A percentile compares a stretch with the other conserved stretches of the same genome.
phyloP scores from a whole-genome alignment of 2,329 filamentous ascomycete genomes.

The Paraphaeosphaeria minitans region DNA sequence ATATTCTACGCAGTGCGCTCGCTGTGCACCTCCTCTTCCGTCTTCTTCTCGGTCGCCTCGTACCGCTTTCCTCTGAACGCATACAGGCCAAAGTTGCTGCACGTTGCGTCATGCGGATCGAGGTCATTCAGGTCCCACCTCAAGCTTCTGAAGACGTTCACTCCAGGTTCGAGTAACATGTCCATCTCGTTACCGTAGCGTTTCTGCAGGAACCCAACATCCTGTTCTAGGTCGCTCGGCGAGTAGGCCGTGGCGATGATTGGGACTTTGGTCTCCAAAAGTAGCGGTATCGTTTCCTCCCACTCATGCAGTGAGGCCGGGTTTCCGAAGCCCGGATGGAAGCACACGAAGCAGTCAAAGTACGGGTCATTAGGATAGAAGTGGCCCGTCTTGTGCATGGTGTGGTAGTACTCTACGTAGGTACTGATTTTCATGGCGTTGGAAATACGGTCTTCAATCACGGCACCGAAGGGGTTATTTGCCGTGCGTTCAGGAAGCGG shows the following conservation, averaged over 20 bases:
- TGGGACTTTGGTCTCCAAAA: constrained; percentile 94
- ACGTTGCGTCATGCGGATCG: constrained; percentile 91
- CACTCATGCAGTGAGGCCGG: constrained; percentile 93
- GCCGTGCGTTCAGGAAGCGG: constrained; percentile 85
- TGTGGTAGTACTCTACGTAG: constrained; percentile 98
- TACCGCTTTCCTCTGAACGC: constrained; percentile 97
- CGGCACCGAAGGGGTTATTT: constrained; percentile 87
- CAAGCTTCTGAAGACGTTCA: constrained; percentile 92
- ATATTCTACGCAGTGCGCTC: constrained; percentile 34
- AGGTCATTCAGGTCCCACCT: constrained; percentile 97
- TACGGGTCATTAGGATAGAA: constrained; percentile 97
- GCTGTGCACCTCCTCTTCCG: constrained; percentile 40
- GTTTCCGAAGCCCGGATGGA: constrained; percentile 95
- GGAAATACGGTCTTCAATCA: constrained; percentile 89
- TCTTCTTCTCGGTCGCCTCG: constrained; percentile 65
- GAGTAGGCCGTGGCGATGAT: constrained; percentile 96
- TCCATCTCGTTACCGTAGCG: constrained; percentile 91
- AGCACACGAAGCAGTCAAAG: constrained; percentile 96
- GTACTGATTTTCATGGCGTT: constrained; percentile 95
- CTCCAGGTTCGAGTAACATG: constrained; percentile 85
- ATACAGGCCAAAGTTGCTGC: constrained; percentile 97
- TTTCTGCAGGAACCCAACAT: constrained; percentile 86
- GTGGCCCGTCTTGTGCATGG: constrained; percentile 84
- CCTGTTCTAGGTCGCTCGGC: constrained; percentile 89
- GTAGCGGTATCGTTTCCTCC: constrained; percentile 84